phyloP scores from a whole-genome alignment of 2,329 filamentous ascomycete species.

The Fusarium torulosum region DNA sequence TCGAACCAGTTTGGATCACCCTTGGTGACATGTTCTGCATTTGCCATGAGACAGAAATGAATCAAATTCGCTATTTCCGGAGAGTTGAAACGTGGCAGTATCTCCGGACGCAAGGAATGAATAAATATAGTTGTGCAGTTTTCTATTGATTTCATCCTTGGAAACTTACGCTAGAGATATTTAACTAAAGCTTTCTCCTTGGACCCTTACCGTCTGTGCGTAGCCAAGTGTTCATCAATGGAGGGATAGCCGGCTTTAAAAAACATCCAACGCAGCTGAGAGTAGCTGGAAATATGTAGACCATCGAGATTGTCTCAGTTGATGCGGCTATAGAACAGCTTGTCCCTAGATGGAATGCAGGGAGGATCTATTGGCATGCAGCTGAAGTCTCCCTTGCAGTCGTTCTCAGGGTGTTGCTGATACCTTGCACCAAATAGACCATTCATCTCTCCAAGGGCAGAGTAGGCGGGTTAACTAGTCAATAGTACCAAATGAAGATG shows the following conservation, averaged over 20 bases:
- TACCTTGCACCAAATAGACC: not conserved
- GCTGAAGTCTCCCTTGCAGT: conserved; percentile 18
- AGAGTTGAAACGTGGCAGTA: not conserved
- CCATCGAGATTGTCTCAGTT: not conserved
- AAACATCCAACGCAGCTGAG: not conserved
- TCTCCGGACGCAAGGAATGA: not conserved
- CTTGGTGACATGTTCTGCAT: not conserved
- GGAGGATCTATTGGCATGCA: not conserved
- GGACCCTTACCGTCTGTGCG: too few species aligned
- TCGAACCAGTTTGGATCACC: not conserved
- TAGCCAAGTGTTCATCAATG: too few species aligned
- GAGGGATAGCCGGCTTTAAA: too few species aligned
- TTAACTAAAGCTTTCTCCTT: too few species aligned
- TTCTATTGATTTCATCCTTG: too few species aligned
- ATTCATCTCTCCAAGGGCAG: too few species aligned
- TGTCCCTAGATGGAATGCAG: conserved; percentile 7
- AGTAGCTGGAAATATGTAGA: not conserved
- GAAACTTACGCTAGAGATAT: too few species aligned
- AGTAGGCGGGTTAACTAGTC: too few species aligned
- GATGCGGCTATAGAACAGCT: not conserved
- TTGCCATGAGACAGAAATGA: not conserved
- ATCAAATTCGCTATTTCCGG: not conserved
- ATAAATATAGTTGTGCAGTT: too few species aligned
- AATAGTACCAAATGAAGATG: too few species aligned
- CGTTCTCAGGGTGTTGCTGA: not conserved